Base-by-base conservation (phyloP, 257 asterid species). In the Mitragyna speciosa region DNA sequence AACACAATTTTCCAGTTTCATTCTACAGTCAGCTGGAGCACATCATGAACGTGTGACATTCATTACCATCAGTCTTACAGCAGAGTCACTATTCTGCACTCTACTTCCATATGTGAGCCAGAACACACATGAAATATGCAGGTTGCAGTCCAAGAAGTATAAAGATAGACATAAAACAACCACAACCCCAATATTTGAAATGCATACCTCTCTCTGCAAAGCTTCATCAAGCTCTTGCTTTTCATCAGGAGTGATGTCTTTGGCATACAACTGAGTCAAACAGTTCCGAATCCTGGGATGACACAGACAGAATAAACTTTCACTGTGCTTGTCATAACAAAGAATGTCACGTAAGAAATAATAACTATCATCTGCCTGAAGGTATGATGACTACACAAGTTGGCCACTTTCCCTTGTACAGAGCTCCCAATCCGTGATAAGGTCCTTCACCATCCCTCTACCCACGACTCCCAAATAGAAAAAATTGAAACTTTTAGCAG, bases 191-290 rank as follows among this genome's bases (percentile, higher is more conserved):
- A 30, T 3, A 72, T 47, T 33, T 70, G 73, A 66, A 77, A 69
- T 73, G 61, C 86, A 73, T 86, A 91, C 98, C 97, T 94, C 98
- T 88, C 98, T 89, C 81, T 94, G 98, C 47, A 91, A 82, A 75
- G 98, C 95, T 91, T 94, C 98, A 39, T 93, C 98, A 82, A 94
- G 98, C 89, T 94, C 98, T 87, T 89, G 96, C 86, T 90, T 94
- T 76, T 94, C 98, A 72, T 93, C 97, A 56, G 98, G 97, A 61
- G 98, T 93, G 56, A 94, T 89, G 80, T 94, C 98, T 84, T 91
- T 90, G 22, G 90, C 98, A 75, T 88, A 84, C 41, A 93, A 81
- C 89, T 92, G 98, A 58, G 98, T 91, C 87, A 93, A 84, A 85
- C 97, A 93, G 76, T 91, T 82, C 36, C 98, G 97, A 74, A 94